Evolutionary conservation across 225 moss, liverwort and hornwort species (phyloP).

Genomic region (Takakia lepidozioides): DNA sequence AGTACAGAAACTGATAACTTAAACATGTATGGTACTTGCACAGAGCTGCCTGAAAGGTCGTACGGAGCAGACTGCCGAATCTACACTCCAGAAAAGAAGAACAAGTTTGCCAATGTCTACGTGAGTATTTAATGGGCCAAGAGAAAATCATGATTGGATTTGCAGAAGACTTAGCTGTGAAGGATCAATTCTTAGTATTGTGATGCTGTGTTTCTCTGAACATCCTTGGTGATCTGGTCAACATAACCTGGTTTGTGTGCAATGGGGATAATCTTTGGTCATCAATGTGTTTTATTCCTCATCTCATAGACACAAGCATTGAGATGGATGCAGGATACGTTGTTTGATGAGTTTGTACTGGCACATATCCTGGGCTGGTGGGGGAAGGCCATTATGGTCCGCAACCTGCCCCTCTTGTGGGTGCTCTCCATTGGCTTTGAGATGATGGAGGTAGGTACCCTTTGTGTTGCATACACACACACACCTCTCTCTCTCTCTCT

Average conservation of each 20-base stretch:
- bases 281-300: too few species aligned
- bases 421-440: constrained; percentile 87
- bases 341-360: constrained; percentile 95
- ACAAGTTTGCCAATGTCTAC: constrained; percentile 75
- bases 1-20: too few species aligned
- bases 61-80: constrained; percentile 90
- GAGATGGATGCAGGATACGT: constrained; percentile 59
- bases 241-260: too few species aligned
- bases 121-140: too few species aligned
- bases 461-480: not conserved
- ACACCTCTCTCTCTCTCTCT: not conserved
- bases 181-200: too few species aligned
- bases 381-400: constrained; percentile 94
- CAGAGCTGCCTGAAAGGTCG: constrained; percentile 78
- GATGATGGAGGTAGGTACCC: constrained; percentile 71
- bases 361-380: constrained; percentile 97
- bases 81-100: constrained; percentile 80
- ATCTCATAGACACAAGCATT: too few species aligned
- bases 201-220: too few species aligned
- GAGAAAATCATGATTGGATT: too few species aligned
- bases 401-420: constrained; percentile 64
- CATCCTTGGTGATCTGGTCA: too few species aligned
- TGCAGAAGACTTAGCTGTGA: too few species aligned
- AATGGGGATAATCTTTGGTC: too few species aligned
- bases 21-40: constrained; percentile 6